phyloP scores from a whole-genome alignment of 2,329 filamentous ascomycete species.

The Coniochaeta sp. region DNA sequence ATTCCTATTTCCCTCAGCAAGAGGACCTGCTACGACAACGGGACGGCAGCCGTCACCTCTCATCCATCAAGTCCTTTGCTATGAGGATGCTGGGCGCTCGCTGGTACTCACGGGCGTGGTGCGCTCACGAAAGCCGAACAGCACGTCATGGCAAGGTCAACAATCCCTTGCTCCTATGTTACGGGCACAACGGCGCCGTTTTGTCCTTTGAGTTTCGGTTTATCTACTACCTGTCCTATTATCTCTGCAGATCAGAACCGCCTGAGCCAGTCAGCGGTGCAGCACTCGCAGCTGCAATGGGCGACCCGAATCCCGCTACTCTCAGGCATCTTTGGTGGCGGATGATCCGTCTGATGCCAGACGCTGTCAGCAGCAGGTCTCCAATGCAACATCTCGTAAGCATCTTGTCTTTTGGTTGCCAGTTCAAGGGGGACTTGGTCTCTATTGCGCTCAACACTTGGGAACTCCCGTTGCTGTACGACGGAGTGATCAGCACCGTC shows the following conservation, averaged over 20 bases:
- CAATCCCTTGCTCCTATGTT: conserved; percentile 17
- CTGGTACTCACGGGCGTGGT: conserved; percentile 17
- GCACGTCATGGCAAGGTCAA: conserved; percentile 9
- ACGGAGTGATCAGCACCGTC: conserved; percentile 2
- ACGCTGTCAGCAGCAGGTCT: background rate
- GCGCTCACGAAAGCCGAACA: conserved; percentile 17
- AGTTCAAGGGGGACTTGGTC: conserved; percentile 12
- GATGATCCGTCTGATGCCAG: conserved; percentile 8
- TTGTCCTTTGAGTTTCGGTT: conserved; percentile 17
- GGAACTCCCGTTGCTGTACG: conserved; percentile 12
- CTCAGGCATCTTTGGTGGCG: conserved; percentile 12
- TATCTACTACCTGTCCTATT: conserved; percentile 10
- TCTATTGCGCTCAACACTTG: conserved; percentile 19
- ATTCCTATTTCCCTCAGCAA: conserved; percentile 8
- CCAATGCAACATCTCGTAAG: conserved; percentile 14
- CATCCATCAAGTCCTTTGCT: conserved; percentile 7
- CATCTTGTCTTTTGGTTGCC: conserved; percentile 11
- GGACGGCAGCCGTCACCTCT: background rate
- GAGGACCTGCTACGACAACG: background rate
- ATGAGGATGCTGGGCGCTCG: conserved; percentile 12
- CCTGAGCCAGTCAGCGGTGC: background rate
- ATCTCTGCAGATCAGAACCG: conserved; percentile 6
- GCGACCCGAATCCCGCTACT: conserved; percentile 7
- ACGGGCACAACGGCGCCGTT: conserved; percentile 8
- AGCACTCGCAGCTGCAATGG: background rate